Base-by-base conservation (phyloP, 202 grass and related monocot species). In the Saccharum hybrid region DNA sequence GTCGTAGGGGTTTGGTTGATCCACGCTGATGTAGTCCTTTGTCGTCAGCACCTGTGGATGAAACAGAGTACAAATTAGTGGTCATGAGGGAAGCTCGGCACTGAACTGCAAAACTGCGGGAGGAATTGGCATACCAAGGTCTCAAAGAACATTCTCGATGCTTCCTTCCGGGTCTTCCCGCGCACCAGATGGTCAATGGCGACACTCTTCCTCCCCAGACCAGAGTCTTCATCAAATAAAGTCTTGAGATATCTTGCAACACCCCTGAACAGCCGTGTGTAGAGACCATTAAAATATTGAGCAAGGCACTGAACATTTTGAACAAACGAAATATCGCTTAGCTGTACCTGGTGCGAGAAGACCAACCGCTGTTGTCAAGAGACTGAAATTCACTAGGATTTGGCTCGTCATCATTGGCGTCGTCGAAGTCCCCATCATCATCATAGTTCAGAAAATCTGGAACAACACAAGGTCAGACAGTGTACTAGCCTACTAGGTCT, bases 131-230 rank as follows among this genome's bases (percentile, higher is more conserved):
- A 65, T 95, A 98, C 96, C 93, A 98, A 91, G 83, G 96, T 96
- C 87, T 98, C 96, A 15, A 98, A 98, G 89, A 98, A 98, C 96
- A 98, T 96, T 84, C 96, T 96, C 57, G 96, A 98, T 74, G 96
- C 93, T 96, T 98, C 96, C 70, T 98, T 98, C 80, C 96, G 72
- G 51, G 83, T 83, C 78, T 96, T 98, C 40, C 96, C 96, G 68
- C 31, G 64, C 74, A 98, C 85, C 7, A 98, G 81, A 72, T 75
- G 91, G 42, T 98, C 96, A 38, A 98, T 84, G 45, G 85, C 89
- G 26, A 94, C 81, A 74, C 23, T 89, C 81, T 98, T 94, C 84
- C 88, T 96, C 61, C 81, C 93, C 73, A 85, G 88, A 69, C 93
- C 96, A 63, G 85, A 88, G 73, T 98, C 96, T 71, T 93, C 91